These are phyloP conservation scores for Aspergillus baeticus DNA, from an alignment of 495 filamentous ascomycete species.

Conservation along the genomic window DNA sequence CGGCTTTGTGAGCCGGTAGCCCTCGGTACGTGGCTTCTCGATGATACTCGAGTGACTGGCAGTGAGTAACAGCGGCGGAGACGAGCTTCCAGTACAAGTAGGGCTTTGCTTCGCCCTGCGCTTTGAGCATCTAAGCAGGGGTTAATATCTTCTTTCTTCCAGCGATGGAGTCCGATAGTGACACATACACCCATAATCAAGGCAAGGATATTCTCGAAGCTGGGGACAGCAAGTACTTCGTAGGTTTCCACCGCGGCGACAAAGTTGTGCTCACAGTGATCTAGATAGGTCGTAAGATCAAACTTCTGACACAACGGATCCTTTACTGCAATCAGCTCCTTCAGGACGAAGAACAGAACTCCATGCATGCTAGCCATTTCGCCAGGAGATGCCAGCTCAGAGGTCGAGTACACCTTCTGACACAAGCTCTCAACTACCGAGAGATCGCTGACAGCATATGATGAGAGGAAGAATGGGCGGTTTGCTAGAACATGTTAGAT, in stretches of 20 bases:
- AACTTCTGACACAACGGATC: not conserved
- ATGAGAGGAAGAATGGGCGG: not conserved
- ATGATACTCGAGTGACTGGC: too few relatives aligned
- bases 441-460: conserved; percentile 19
- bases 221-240: conserved; percentile 20
- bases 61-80: too few relatives aligned
- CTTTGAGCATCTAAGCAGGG: too few relatives aligned
- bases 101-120: too few relatives aligned
- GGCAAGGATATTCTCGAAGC: conserved; percentile 26
- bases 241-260: conserved; percentile 15
- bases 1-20: too few relatives aligned
- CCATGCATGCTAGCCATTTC: conserved; percentile 24
- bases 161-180: not conserved
- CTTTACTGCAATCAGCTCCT: not conserved
- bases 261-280: conserved; percentile 22
- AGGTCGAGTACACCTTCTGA: conserved; percentile 21
- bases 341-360: conserved; percentile 20
- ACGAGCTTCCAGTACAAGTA: too few relatives aligned
- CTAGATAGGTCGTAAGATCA: conserved; percentile 18
- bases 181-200: conserved; percentile 23
- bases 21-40: too few relatives aligned
- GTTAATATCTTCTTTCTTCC: too few relatives aligned
- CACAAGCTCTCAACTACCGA: conserved; percentile 17
- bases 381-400: conserved; percentile 8
- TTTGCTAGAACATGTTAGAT: too few relatives aligned